These are phyloP conservation scores for Solioccasus polychromus DNA, from an alignment of 768 basidiomycete genomes.

Conservation along the genomic window DNA sequence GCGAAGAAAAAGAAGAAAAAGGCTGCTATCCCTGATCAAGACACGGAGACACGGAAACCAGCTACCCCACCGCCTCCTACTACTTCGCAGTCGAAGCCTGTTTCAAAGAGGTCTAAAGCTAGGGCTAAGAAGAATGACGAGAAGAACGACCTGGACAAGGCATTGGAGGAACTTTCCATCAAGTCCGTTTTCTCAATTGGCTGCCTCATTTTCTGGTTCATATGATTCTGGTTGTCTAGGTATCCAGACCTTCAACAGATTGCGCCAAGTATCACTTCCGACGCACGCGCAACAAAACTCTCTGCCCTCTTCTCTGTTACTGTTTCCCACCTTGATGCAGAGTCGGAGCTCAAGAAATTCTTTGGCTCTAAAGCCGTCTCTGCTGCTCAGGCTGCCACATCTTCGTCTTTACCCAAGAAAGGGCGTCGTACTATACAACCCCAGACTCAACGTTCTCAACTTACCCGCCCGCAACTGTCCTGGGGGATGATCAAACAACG, in stretches of 20 bases:
- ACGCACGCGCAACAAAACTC: slow-evolving; percentile 34
- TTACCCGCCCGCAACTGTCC: slow-evolving; percentile 70
- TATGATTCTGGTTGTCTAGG: slow-evolving; percentile 29
- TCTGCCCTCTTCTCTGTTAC: slow-evolving; percentile 74
- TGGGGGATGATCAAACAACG: slow-evolving; percentile 74
- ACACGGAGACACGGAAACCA: slow-evolving; percentile 5
- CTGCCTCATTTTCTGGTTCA: not conserved
- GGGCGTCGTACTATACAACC: slow-evolving; percentile 35
- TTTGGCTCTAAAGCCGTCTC: slow-evolving; percentile 88
- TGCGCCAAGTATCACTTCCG: slow-evolving; percentile 19
- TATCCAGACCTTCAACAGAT: slow-evolving; percentile 52
- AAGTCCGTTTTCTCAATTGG: slow-evolving; percentile 45
- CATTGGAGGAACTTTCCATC: slow-evolving; percentile 77
- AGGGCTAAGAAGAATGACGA: slow-evolving; percentile 63
- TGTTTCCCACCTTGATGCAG: slow-evolving; percentile 75
- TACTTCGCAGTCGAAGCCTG: slow-evolving; percentile 40
- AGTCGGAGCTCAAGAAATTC: slow-evolving; percentile 89
- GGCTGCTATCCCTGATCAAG: not conserved
- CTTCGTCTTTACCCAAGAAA: slow-evolving; percentile 34
- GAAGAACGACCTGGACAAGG: slow-evolving; percentile 79
- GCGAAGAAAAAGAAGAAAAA: slow-evolving; percentile 44
- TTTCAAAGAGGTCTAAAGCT: slow-evolving; percentile 56
- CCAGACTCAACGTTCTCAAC: slow-evolving; percentile 55
- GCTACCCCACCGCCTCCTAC: not conserved
- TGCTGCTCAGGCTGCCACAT: slow-evolving; percentile 45